Percentiles rank a stretch among this genome's conserved stretches.
Evolutionary conservation across 2,329 filamentous ascomycete genomes (phyloP).

Genomic region (Cladophialophora psammophila): DNA sequence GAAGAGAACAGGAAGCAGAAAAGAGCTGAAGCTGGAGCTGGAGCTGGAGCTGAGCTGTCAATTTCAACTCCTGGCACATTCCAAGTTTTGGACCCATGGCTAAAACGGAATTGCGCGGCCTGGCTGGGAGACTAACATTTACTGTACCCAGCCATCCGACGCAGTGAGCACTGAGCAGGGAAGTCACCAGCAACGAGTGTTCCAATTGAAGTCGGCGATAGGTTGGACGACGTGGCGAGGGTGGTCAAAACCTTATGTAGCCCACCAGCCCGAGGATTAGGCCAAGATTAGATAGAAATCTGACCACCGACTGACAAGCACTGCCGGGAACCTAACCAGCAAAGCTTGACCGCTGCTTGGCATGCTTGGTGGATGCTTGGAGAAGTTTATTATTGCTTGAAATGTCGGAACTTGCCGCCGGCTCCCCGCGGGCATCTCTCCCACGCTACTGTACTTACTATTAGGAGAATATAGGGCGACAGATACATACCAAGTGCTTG

Average conservation of each 20-base stretch:
- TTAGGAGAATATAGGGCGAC: background rate
- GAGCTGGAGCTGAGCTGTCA: background rate
- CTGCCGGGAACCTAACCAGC: background rate
- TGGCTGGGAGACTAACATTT: background rate
- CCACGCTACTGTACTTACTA: too few relatives aligned
- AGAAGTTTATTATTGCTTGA: background rate
- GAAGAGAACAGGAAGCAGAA: background rate
- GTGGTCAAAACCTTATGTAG: background rate
- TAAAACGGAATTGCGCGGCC: constrained; percentile 1
- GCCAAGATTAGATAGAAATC: background rate
- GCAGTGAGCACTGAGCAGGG: background rate
- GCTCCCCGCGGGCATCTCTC: too few relatives aligned
- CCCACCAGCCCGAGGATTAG: background rate
- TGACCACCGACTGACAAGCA: background rate
- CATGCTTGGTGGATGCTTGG: background rate
- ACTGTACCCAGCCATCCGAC: background rate
- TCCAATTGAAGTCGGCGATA: background rate
- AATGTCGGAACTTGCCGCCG: too few relatives aligned
- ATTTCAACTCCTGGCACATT: constrained; percentile 12
- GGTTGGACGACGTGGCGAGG: background rate
- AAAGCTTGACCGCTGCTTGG: background rate
- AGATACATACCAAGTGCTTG: background rate
- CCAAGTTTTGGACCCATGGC: constrained; percentile 1
- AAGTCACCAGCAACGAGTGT: background rate
- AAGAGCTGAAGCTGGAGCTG: background rate